A percentile compares a stretch with the other conserved stretches of the same genome.
These are phyloP conservation scores for Glutinoglossum americanum DNA, from an alignment of 495 filamentous ascomycete genomes.

Conservation along the genomic window DNA sequence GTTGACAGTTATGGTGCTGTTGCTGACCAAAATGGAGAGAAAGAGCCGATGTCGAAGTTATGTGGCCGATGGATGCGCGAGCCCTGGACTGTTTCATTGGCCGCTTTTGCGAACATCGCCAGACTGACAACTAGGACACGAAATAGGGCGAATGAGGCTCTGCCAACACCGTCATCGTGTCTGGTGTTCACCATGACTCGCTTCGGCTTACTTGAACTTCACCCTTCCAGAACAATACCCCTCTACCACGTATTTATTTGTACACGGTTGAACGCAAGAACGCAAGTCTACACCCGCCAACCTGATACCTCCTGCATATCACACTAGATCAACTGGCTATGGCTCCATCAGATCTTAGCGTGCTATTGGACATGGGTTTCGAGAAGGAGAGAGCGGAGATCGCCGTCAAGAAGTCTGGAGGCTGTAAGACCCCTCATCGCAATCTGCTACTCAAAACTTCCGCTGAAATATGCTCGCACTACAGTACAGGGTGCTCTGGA, in stretches of 20 bases:
- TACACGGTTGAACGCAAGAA: neutral
- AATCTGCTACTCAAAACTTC: neutral
- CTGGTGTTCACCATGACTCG: neutral
- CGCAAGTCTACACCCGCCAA: neutral
- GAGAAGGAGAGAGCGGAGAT: conserved; percentile 58
- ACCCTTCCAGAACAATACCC: neutral
- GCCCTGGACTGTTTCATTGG: neutral
- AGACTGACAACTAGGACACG: neutral
- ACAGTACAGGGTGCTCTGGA: conserved; percentile 74
- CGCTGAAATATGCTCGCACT: neutral
- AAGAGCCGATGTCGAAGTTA: neutral
- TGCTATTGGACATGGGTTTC: conserved; percentile 89
- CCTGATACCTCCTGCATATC: neutral
- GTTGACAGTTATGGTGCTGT: neutral
- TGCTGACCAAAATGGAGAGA: neutral
- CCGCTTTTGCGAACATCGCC: neutral
- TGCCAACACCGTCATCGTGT: neutral
- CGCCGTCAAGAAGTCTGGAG: conserved; percentile 57
- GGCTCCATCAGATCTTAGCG: conserved; percentile 48
- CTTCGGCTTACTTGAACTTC: neutral
- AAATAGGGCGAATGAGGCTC: neutral
- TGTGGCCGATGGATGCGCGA: neutral
- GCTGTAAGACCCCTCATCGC: conserved; percentile 29
- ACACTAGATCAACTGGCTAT: conserved; percentile 18
- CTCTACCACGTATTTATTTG: neutral